These are phyloP conservation scores for Ogataea nakhonphanomensis DNA, from an alignment of 805 yeast species.

Conservation along the genomic window DNA sequence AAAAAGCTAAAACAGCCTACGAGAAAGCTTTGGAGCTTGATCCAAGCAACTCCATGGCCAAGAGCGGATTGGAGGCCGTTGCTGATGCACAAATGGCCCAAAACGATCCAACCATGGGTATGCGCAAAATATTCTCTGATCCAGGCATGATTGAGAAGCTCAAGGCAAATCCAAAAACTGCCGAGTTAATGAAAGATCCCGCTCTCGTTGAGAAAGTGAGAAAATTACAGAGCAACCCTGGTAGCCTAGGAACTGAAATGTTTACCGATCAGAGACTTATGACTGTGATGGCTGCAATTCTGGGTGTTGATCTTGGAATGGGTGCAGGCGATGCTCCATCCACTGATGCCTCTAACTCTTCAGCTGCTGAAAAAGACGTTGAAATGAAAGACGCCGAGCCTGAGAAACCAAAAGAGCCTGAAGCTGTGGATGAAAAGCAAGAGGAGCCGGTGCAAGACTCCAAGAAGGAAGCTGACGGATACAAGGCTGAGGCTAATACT, in stretches of 20 bases:
- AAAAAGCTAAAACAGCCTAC: conserved; percentile 69
- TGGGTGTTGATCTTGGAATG: conserved; percentile 70
- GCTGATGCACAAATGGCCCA: conserved; percentile 44
- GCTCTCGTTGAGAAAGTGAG: conserved; percentile 66
- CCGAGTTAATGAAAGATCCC: conserved; percentile 85
- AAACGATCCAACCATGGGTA: conserved; percentile 61
- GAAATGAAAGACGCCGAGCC: conserved; percentile 30
- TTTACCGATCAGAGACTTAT: conserved; percentile 80
- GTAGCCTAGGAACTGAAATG: conserved; percentile 65
- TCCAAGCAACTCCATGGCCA: conserved; percentile 78
- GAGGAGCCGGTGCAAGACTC: conserved; percentile 27
- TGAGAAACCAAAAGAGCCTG: conserved; percentile 26
- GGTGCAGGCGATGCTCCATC: conserved; percentile 17
- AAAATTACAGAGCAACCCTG: conserved; percentile 66
- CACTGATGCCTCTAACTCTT: conserved; percentile 16
- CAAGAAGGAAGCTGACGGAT: conserved; percentile 58
- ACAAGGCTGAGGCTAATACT: conserved; percentile 81
- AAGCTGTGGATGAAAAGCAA: conserved; percentile 28
- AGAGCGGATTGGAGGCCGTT: conserved; percentile 73
- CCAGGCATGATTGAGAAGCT: conserved; percentile 75
- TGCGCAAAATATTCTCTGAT: conserved; percentile 74
- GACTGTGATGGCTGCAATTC: conserved; percentile 79
- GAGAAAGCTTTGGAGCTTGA: conserved; percentile 80
- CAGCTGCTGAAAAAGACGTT: conserved; percentile 25
- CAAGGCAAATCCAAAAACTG: conserved; percentile 80